phyloP scores from a whole-genome alignment of 345 rosid species.

The Salix exigua region DNA sequence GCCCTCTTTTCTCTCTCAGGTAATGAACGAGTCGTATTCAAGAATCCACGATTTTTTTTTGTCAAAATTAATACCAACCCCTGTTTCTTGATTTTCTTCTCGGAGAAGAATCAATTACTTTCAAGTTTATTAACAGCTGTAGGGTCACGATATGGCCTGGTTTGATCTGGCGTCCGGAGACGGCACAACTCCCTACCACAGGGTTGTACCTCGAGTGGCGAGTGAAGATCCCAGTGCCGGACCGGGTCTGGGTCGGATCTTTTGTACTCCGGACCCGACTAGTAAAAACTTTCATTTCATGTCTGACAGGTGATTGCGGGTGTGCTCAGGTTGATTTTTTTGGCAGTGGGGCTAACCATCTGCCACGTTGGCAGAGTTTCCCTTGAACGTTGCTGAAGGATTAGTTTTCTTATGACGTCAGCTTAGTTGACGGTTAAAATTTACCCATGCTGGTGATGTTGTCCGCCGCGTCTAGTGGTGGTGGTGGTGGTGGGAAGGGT shows the following conservation, averaged over 20 bases:
- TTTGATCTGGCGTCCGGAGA: conserved; percentile 58
- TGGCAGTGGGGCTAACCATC: conserved; percentile 83
- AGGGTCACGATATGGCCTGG: conserved; percentile 82
- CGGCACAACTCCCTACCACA: conserved; percentile 65
- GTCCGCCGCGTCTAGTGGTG: conserved; percentile 16
- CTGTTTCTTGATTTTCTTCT: neutral
- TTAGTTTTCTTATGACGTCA: conserved; percentile 71
- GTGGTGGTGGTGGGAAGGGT: neutral
- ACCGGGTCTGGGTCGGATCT: conserved; percentile 76
- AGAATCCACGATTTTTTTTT: neutral
- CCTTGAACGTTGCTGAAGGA: conserved; percentile 67
- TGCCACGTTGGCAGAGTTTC: conserved; percentile 82
- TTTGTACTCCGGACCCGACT: conserved; percentile 46
- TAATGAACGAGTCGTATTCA: neutral
- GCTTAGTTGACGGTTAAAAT: conserved; percentile 72
- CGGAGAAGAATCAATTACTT: conserved; percentile 48
- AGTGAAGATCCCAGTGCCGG: conserved; percentile 66
- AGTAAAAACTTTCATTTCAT: conserved; percentile 41
- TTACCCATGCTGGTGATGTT: conserved; percentile 56
- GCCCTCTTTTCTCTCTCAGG: neutral
- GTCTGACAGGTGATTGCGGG: conserved; percentile 72
- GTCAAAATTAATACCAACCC: neutral
- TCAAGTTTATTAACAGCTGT: conserved; percentile 72
- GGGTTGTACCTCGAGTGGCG: conserved; percentile 65
- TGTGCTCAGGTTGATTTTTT: conserved; percentile 60